These are phyloP conservation scores for Cercospora canescens DNA, from an alignment of 2,329 filamentous ascomycete species.

Conservation along the genomic window DNA sequence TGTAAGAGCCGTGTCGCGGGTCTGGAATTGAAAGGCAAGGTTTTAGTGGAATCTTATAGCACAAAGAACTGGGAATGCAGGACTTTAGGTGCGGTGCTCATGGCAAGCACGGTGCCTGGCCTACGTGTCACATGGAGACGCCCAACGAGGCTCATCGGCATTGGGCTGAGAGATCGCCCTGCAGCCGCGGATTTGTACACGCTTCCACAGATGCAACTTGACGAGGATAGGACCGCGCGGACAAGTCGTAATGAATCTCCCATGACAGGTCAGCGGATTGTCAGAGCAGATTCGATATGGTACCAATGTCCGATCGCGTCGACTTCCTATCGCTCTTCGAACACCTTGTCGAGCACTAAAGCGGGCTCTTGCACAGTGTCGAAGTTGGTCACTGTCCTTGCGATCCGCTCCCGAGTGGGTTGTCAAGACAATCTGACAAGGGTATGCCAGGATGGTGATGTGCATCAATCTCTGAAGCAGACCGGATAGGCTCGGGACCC, in stretches of 20 bases:
- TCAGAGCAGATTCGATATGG: background rate
- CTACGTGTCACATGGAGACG: background rate
- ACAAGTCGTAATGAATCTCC: background rate
- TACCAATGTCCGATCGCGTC: background rate
- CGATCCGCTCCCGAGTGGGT: background rate
- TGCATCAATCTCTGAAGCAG: constrained; percentile 5
- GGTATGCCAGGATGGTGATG: constrained; percentile 1
- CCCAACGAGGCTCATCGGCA: constrained; percentile 5
- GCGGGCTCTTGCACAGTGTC: background rate
- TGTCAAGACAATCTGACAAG: background rate
- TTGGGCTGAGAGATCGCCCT: constrained; percentile 4
- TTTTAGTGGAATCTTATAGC: background rate
- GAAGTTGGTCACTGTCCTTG: background rate
- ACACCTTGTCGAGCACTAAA: background rate
- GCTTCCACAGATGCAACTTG: background rate
- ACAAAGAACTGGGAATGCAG: background rate
- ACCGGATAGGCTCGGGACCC: constrained; percentile 4
- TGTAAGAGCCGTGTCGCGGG: background rate
- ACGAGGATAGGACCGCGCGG: background rate
- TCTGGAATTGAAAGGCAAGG: background rate
- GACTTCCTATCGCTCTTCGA: background rate
- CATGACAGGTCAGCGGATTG: background rate
- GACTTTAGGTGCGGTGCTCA: background rate
- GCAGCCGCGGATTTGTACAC: background rate
- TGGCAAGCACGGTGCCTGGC: constrained; percentile 1